A percentile compares a stretch with the other conserved stretches of the same genome.
phyloP scores from a whole-genome alignment of 2,329 filamentous ascomycete genomes.

The Fusarium sp. region DNA sequence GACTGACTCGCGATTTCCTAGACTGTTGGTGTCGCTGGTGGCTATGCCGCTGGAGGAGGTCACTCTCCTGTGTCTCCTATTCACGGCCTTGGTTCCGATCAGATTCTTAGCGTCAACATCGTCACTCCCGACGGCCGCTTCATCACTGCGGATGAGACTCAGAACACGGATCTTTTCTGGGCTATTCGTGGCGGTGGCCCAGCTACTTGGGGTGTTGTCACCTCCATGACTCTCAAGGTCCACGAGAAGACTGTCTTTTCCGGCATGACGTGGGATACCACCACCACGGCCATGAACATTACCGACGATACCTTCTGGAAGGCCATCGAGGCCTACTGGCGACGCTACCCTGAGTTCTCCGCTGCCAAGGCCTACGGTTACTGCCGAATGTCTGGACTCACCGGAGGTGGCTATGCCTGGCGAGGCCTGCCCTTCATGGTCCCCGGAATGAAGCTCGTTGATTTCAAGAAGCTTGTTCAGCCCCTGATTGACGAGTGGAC shows the following conservation, averaged over 20 bases:
- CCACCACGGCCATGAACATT: conserved; percentile 45
- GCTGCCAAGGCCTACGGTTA: conserved; percentile 47
- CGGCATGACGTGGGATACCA: conserved; percentile 53
- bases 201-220: conserved; percentile 56
- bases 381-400: conserved; percentile 3
- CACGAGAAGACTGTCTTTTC: conserved; percentile 48
- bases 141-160: conserved; percentile 53
- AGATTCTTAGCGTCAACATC: conserved; percentile 61
- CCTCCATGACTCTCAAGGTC: conserved; percentile 50
- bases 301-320: conserved; percentile 50
- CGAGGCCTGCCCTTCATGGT: conserved; percentile 39
- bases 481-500: conserved; percentile 48
- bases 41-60: conserved; percentile 56
- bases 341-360: conserved; percentile 47
- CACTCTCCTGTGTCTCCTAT: conserved; percentile 61
- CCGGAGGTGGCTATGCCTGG: background rate
- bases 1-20: conserved; percentile 11
- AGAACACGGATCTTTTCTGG: conserved; percentile 62
- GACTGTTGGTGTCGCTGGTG: conserved; percentile 45
- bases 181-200: conserved; percentile 60
- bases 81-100: conserved; percentile 59
- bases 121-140: conserved; percentile 59
- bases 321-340: conserved; percentile 49
- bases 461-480: conserved; percentile 50
- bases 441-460: conserved; percentile 48